Evolutionary conservation across 2,329 filamentous ascomycete species (phyloP), one percentile per base, ranked within the genome.

Genomic region (Cytospora piceae): DNA sequence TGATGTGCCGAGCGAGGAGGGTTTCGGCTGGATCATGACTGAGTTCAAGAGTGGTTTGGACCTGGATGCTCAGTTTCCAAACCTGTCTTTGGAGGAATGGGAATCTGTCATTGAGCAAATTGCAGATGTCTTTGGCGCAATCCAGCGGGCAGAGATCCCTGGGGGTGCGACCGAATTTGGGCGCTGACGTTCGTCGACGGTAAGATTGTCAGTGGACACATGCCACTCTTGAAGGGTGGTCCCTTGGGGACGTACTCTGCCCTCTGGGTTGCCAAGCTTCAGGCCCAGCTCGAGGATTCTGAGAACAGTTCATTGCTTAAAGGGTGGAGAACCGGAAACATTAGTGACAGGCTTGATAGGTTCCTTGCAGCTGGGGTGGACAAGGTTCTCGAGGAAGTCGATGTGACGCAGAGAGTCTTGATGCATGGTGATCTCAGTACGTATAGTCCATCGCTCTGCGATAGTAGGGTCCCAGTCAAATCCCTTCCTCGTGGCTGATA

Each of bases 371-470:
- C n/a, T 0, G 70, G 69, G 0, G 61, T 71, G 0, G 64, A 60
- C 3, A 62, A 55, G 1, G 32, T 69, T 3, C 67, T 74, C 1
- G 14, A 17, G 12, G 39, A 37, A 0, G 70, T 74, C 12, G 69
- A 73, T 15, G 46, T 57, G 14, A 17, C 46, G 4, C 56, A 61
- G 8, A 55, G 65, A 9, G 63, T 29, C 9, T 60, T 75, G 11
- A 66, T 73, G 7, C 73, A 75, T 17, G 71, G 70, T 9, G 73
- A 75, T 59, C 63, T 74, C 1, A 74, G 73, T 75, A 63, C 63
- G 71, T 37, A 37, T 37, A 37, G 66, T 22, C 32, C 54, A 37
- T 53, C 46, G 9, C 58, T 34, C 24, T 27, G 24, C 31, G 6
- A 20, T 9, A 8, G n/a, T 27, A 32, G 14, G 2, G 14, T 37